Conservation (phyloP, 306 rosid species). For the Trifolium pratense region DNA sequence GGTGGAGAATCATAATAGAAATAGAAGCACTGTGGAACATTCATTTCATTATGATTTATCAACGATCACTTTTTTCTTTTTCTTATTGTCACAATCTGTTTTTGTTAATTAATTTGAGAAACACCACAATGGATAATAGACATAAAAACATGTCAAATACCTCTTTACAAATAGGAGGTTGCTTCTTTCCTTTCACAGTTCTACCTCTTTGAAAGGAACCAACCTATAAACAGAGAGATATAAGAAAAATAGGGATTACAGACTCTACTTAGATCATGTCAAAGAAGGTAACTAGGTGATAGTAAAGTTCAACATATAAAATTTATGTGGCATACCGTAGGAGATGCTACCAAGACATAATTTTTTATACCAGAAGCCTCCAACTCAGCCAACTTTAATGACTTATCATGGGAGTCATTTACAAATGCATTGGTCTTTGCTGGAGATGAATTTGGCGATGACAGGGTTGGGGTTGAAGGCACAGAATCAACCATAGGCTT, state of each 20-base stretch:
- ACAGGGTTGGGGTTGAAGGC: constrained; percentile 50
- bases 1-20: no score
- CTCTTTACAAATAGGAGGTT: constrained; percentile 87
- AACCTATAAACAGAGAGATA: constrained; percentile 54
- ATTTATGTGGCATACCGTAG: constrained; percentile 56
- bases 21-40: no score
- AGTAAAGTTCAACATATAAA: not conserved
- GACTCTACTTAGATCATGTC: constrained; percentile 26
- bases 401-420: constrained; percentile 50
- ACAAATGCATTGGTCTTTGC: constrained; percentile 61
- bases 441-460: constrained; percentile 67
- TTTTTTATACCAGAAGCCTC: constrained; percentile 75
- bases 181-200: constrained; percentile 84
- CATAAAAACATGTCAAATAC: constrained; percentile 49
- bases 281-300: constrained; percentile 28
- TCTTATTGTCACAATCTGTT: not conserved
- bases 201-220: constrained; percentile 90
- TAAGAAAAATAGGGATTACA: constrained; percentile 22
- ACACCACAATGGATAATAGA: constrained; percentile 15
- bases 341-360: constrained; percentile 75
- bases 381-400: constrained; percentile 77
- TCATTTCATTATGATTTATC: no score
- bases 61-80: no score
- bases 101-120: not conserved
- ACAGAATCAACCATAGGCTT: constrained; percentile 73